A percentile compares a stretch with the other conserved stretches of the same genome.
Conservation (phyloP, 1,284 basidiomycete genomes). For the Schizopora paradoxa region DNA sequence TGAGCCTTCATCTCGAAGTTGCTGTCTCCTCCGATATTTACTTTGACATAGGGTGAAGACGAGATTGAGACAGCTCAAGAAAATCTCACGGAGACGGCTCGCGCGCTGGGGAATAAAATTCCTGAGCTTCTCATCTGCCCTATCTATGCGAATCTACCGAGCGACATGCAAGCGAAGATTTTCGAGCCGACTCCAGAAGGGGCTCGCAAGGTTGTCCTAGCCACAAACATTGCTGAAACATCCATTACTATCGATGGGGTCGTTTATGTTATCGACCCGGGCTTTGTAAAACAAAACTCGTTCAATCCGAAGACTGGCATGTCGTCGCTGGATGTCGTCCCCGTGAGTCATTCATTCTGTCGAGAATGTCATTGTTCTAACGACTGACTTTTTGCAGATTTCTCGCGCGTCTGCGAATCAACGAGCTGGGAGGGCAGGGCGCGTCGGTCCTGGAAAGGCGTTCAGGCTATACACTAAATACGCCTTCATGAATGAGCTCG, state of each 20-base stretch:
- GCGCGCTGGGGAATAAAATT: constrained; percentile 94
- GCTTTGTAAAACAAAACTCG: constrained; percentile 96
- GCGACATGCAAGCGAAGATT: constrained; percentile 99
- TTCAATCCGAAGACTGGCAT: constrained; percentile 97
- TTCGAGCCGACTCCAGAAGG: constrained; percentile 98
- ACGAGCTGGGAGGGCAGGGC: constrained; percentile 92
- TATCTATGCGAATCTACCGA: constrained; percentile 96
- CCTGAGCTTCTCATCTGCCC: constrained; percentile 93
- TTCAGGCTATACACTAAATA: constrained; percentile 97
- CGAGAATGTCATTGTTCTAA: constrained; percentile 9
- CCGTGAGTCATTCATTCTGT: constrained; percentile 47
- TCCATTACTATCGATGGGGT: constrained; percentile 98
- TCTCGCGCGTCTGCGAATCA: constrained; percentile 97
- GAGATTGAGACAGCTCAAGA: constrained; percentile 98
- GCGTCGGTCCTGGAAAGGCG: constrained; percentile 97
- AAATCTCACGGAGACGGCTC: constrained; percentile 91
- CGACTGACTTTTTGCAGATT: constrained; percentile 46
- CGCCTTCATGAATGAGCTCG: constrained; percentile 93
- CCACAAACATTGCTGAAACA: constrained; percentile 98
- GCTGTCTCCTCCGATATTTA: background rate
- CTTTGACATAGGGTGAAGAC: constrained; percentile 91
- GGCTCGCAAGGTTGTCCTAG: constrained; percentile 93
- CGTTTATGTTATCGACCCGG: constrained; percentile 96
- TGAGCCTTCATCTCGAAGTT: constrained; percentile 32
- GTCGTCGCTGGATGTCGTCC: constrained; percentile 91